Evolutionary conservation across 192 early-diverging fungal species (phyloP).

Genomic region (Jimgerdemannia lactiflua): DNA sequence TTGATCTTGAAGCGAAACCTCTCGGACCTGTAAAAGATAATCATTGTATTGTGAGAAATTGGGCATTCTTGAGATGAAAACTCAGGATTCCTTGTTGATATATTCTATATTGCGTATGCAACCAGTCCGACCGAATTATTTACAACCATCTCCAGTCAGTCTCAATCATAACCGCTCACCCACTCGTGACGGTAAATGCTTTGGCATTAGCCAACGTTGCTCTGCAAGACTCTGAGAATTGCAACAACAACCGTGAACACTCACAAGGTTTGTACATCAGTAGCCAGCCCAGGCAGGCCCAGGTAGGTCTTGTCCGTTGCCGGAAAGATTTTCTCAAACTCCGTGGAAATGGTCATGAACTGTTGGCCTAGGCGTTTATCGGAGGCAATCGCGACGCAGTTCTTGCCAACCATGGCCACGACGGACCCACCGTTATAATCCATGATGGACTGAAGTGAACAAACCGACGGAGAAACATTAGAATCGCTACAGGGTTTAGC

Average conservation of each 20-base stretch:
- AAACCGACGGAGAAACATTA: background rate
- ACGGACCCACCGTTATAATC: slow-evolving; percentile 94
- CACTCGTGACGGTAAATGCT: too few species aligned
- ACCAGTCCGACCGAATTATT: too few species aligned
- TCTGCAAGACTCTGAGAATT: too few species aligned
- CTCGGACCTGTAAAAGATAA: slow-evolving; percentile 57
- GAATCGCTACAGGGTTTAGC: background rate
- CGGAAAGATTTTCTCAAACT: slow-evolving; percentile 94
- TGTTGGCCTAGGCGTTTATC: slow-evolving; percentile 94
- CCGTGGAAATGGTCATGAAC: slow-evolving; percentile 88
- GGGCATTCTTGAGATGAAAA: too few species aligned
- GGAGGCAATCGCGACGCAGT: slow-evolving; percentile 96
- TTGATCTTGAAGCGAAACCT: slow-evolving; percentile 91
- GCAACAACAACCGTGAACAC: background rate
- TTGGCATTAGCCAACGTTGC: too few species aligned
- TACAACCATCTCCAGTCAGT: too few species aligned
- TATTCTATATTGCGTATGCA: too few species aligned
- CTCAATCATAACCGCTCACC: too few species aligned
- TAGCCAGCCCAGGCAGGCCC: slow-evolving; percentile 92
- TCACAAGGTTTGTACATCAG: slow-evolving; percentile 96
- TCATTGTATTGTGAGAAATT: background rate
- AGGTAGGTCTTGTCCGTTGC: slow-evolving; percentile 83
- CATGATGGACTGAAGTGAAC: slow-evolving; percentile 71
- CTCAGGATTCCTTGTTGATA: too few species aligned
- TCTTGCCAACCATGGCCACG: slow-evolving; percentile 97